Base-by-base conservation (phyloP, 352 stramenopile species). In the Globisporangium nagaii region DNA sequence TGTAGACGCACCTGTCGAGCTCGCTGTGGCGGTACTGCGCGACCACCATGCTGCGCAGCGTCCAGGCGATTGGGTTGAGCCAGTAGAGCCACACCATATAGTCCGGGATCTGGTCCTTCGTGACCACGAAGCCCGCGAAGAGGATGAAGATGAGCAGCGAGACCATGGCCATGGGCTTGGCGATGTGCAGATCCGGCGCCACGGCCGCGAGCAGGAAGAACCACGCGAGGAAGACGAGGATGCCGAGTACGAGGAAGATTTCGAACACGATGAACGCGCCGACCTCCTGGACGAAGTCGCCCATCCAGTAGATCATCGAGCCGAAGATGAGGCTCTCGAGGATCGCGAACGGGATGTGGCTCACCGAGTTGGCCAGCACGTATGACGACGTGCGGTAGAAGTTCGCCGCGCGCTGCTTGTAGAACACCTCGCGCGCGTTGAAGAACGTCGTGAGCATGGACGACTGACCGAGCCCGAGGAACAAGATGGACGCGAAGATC, bases 351-450 rank as follows among this genome's bases (percentile, higher is more conserved):
- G 82, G 71, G 46, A 87, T 66, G 45, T 84, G 62, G 37, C 71
- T 76, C 9, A 82, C 20, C 10, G 66, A 70, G 37, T 62, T 70
- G 5, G 73, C 77, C 24, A 96, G 56, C 36, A 95, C 76, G 58
- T 93, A 97, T 10, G 80, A 78, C 19, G 78, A 82, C 12, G 86
- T 79, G 37, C 81, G 80, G 55, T 90, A 96, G 55, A 96, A 96
- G 52, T 96, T 96, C 2, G 78, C 73, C 27, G 80, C 80, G 10
- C 75, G 73, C 49, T 97, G 88, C 56, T 95, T 96, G 73, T 96
- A 96, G 62, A 93, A 97, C 2, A 90, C 60, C 17, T 60, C 66
- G 5, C 75, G 74, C 0, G 70, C 68, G 22, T 88, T 68, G 53
- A 91, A 89, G 53, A 96, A 90, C 19, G 74, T 83, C 24, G 86